Evolutionary conservation across 2,329 filamentous ascomycete genomes (phyloP).

Genomic region (Diatrype stigma): DNA sequence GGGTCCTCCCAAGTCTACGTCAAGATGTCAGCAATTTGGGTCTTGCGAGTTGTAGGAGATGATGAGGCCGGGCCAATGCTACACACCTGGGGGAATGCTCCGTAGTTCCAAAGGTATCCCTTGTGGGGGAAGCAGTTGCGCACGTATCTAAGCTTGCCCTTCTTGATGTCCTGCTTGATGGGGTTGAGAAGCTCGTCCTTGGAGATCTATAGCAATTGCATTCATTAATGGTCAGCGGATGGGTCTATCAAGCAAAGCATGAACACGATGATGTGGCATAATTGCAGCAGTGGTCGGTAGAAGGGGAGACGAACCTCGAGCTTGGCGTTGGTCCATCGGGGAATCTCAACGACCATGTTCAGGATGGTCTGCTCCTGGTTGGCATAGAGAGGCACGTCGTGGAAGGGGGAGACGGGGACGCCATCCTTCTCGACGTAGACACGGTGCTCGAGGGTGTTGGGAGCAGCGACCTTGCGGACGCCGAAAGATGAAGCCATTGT

Average conservation of each 20-base stretch:
- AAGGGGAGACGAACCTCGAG: slow-evolving; percentile 70
- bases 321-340: slow-evolving; percentile 99
- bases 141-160: slow-evolving; percentile 98
- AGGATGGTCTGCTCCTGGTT: slow-evolving; percentile 92
- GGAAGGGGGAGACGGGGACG: slow-evolving; percentile 88
- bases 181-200: slow-evolving; percentile 98
- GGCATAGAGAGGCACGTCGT: slow-evolving; percentile 97
- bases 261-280: background rate
- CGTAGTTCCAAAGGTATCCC: slow-evolving; percentile 99
- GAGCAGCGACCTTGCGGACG: slow-evolving; percentile 80
- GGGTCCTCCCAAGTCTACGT: slow-evolving; percentile 97
- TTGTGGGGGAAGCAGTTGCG: slow-evolving; percentile 99
- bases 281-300: slow-evolving; percentile 4
- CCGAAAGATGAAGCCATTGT: slow-evolving; percentile 66
- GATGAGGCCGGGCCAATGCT: slow-evolving; percentile 2
- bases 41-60: slow-evolving; percentile 1
- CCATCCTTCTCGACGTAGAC: slow-evolving; percentile 98
- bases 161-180: slow-evolving; percentile 99
- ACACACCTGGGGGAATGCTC: slow-evolving; percentile 90
- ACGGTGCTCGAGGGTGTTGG: slow-evolving; percentile 94
- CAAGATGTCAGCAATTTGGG: slow-evolving; percentile 5
- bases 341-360: slow-evolving; percentile 99
- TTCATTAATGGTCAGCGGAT: slow-evolving; percentile 1
- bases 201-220: slow-evolving; percentile 65
- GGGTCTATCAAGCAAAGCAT: background rate